Evolutionary conservation across 2,329 filamentous ascomycete genomes (phyloP).

Genomic region (Leptographium flavum): DNA sequence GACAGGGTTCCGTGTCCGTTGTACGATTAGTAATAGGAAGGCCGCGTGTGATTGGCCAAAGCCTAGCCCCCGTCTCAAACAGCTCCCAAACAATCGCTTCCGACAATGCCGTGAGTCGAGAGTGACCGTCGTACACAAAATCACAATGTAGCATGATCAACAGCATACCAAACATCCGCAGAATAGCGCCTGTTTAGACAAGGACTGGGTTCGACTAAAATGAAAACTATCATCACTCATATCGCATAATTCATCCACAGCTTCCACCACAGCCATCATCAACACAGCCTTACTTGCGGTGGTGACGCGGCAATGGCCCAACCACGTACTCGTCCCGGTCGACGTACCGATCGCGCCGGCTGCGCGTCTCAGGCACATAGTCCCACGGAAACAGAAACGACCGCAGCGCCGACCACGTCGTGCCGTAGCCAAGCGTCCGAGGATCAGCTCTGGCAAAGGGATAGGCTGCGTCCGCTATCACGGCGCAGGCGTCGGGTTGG

Average conservation of each 20-base stretch:
- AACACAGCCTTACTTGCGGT: neutral
- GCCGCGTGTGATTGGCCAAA: too few species aligned
- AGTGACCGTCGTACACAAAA: too few species aligned
- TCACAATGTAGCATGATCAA: too few species aligned
- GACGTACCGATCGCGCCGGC: slow-evolving; percentile 9
- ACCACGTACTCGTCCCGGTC: slow-evolving; percentile 12
- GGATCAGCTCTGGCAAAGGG: slow-evolving; percentile 8
- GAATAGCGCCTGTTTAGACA: too few species aligned
- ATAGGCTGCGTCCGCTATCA: slow-evolving; percentile 1
- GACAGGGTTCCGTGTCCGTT: too few species aligned
- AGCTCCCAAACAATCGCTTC: too few species aligned
- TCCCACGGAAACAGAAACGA: slow-evolving; percentile 12
- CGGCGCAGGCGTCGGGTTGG: neutral
- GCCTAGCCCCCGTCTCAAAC: too few species aligned
- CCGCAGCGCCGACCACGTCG: slow-evolving; percentile 10
- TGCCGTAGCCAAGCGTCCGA: slow-evolving; percentile 9
- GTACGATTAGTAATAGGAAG: too few species aligned
- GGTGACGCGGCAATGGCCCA: neutral
- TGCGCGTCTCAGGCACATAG: slow-evolving; percentile 6
- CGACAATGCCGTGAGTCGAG: too few species aligned
- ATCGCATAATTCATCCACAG: neutral
- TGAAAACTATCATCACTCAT: too few species aligned
- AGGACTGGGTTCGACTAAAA: too few species aligned
- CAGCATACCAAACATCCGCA: too few species aligned
- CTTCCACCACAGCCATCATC: neutral